Conservation (phyloP, 83 land plant genomes). For the Thuja plicata region DNA sequence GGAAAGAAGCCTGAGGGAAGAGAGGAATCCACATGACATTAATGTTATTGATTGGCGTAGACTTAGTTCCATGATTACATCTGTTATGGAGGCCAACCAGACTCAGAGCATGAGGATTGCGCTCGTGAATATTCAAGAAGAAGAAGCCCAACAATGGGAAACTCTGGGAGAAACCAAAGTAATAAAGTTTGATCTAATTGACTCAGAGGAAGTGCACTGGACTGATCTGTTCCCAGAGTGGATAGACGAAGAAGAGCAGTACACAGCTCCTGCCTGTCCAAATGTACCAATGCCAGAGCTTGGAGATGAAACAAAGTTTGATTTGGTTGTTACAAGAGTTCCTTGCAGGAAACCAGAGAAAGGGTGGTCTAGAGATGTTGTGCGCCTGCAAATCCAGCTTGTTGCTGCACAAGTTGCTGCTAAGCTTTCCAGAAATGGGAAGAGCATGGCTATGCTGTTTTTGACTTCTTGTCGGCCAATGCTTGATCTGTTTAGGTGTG, state of each 20-base stretch:
- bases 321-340: conserved; percentile 54
- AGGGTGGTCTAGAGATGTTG: conserved; percentile 60
- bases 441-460: conserved; percentile 38
- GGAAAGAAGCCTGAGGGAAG: background rate
- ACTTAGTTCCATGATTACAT: conserved; percentile 13
- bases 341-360: conserved; percentile 49
- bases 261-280: conserved; percentile 47
- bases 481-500: conserved; percentile 65
- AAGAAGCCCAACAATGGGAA: conserved; percentile 31
- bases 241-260: conserved; percentile 78
- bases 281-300: conserved; percentile 62
- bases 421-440: conserved; percentile 38
- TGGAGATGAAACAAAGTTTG: conserved; percentile 19
- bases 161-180: conserved; percentile 3
- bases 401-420: conserved; percentile 52
- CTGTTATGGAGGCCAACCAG: conserved; percentile 13
- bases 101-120: conserved; percentile 34
- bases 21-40: background rate
- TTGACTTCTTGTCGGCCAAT: conserved; percentile 52
- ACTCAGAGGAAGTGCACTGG: conserved; percentile 48
- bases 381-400: conserved; percentile 57
- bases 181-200: conserved; percentile 30
- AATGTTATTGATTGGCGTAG: conserved; percentile 7
- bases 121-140: conserved; percentile 52
- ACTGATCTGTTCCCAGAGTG: conserved; percentile 69